Base-by-base conservation (phyloP, 75 land plant genomes). In the Selaginella moellendorffii region DNA sequence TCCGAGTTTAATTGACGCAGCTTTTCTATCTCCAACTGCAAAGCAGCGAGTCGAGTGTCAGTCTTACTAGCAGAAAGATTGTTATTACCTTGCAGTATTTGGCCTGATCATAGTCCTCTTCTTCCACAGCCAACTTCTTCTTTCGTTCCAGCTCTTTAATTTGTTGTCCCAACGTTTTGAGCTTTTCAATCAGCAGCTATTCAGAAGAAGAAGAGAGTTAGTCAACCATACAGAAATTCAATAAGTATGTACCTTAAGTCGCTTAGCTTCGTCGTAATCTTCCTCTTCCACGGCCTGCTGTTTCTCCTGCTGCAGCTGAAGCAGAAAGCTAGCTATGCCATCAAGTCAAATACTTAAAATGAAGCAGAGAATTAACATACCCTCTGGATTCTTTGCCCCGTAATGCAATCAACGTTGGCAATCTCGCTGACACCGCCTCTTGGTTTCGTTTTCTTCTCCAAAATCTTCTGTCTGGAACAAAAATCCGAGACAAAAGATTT, bases 281-380 rank as follows among this genome's bases (percentile, higher is more conserved):
- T 73, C 75, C 2, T 62, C 66, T 31, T 53, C 28, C 17, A 73
- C 75, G 0, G 75, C 75, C 18, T 0, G 52, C 30, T 46, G n/a
- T 46, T 73, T 73, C 70, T 73, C 70, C 27, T 67, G 30, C 61
- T 67, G 70, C 60, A 73, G 59, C 75, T 73, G 75, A 29, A 63
- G 19, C 23, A 2, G 23, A 9, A 9, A n/a, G n/a, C n/a, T n/a
- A n/a, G n/a, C n/a, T n/a, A n/a, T n/a, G n/a, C n/a, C n/a, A n/a
- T n/a, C n/a, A n/a, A n/a, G n/a, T n/a, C n/a, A n/a, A n/a, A n/a
- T n/a, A n/a, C n/a, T n/a, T n/a, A n/a, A n/a, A n/a, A n/a, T n/a
- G n/a, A n/a, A n/a, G n/a, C n/a, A n/a, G n/a, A n/a, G n/a, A n/a
- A n/a, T n/a, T 1, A 63, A 27, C 64, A 63, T 63, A 63, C 64